Evolutionary conservation across 768 basidiomycete genomes (phyloP), one percentile per base, ranked within the genome.

Genomic region (Neoboletus subvelutipes): DNA sequence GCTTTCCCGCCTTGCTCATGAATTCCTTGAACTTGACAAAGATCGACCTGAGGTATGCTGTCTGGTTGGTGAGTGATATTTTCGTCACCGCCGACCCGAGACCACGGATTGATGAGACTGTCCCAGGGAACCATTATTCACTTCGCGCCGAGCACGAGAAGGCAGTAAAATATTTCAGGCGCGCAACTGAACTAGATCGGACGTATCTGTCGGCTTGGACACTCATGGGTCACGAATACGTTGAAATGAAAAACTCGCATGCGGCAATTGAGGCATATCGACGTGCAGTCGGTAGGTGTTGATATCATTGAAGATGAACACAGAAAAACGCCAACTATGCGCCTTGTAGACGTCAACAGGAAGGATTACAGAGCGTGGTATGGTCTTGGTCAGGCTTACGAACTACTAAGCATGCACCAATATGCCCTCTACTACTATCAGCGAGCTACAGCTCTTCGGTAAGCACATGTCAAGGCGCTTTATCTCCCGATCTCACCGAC

Each of bases 291-390:
- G 94, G 95, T 94, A 73, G 54, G 88, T 74, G n/a, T 31, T 45
- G 22, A 18, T 20, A 22, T 29, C n/a, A 1, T 40, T 22, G 10
- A 36, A 10, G 10, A 12, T 8, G 29, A 47, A 18, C n/a, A 29
- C 24, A 39, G 2, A 45, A 37, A 26, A 39, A 47, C 15, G 15
- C 37, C n/a, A 39, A 61, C 36, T 28, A 1, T 26, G 40, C 48
- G 18, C n/a, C 37, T 29, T 56, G 51, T 57, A 98, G 96, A 98
- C 66, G 88, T 97, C 61, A 96, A 96, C 66, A 83, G 92, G 53
- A 97, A 98, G 69, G 97, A 99, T 74, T 98, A 97, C 67, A 77
- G 96, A 56, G 96, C 95, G 7, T 99, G 97, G 97, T 98, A 95
- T 73, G 97, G 97, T 36, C 85, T 99, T 51, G 97, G 96, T 4